These are phyloP conservation scores for Hygrophorus russula DNA, from an alignment of 768 basidiomycete species.

Conservation along the genomic window DNA sequence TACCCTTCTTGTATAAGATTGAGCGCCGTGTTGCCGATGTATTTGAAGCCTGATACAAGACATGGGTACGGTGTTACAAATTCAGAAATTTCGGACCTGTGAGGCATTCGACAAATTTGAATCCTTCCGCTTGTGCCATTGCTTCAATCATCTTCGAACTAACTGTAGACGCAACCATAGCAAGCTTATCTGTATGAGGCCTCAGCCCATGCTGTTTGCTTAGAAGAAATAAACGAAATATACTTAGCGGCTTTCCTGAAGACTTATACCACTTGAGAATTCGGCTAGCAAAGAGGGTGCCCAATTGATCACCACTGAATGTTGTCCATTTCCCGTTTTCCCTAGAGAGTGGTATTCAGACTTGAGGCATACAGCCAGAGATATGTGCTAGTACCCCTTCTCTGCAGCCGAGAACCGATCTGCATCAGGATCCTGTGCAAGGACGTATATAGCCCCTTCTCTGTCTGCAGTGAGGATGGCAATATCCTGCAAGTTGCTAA, in stretches of 20 bases:
- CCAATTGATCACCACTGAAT: slow-evolving; percentile 84
- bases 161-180: slow-evolving; percentile 83
- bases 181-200: slow-evolving; percentile 39
- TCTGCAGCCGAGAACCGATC: slow-evolving; percentile 78
- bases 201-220: background rate
- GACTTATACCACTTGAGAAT: slow-evolving; percentile 30
- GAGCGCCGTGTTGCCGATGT: slow-evolving; percentile 76
- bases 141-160: slow-evolving; percentile 83
- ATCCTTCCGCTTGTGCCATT: slow-evolving; percentile 68
- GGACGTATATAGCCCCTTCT: slow-evolving; percentile 46
- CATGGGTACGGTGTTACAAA: slow-evolving; percentile 10
- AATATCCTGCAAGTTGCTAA: slow-evolving; percentile 39
- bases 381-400: slow-evolving; percentile 31
- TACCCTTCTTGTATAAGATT: slow-evolving; percentile 54
- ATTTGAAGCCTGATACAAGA: slow-evolving; percentile 63
- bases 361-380: background rate
- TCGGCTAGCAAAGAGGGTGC: slow-evolving; percentile 35
- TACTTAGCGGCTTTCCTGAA: slow-evolving; percentile 23
- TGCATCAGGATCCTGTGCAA: slow-evolving; percentile 86
- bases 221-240: background rate
- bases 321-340: slow-evolving; percentile 47
- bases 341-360: slow-evolving; percentile 13
- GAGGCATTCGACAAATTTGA: slow-evolving; percentile 75
- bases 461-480: slow-evolving; percentile 53
- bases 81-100: slow-evolving; percentile 40